Base-by-base conservation (phyloP, 768 basidiomycete genomes). In the Mycena polygramma region DNA sequence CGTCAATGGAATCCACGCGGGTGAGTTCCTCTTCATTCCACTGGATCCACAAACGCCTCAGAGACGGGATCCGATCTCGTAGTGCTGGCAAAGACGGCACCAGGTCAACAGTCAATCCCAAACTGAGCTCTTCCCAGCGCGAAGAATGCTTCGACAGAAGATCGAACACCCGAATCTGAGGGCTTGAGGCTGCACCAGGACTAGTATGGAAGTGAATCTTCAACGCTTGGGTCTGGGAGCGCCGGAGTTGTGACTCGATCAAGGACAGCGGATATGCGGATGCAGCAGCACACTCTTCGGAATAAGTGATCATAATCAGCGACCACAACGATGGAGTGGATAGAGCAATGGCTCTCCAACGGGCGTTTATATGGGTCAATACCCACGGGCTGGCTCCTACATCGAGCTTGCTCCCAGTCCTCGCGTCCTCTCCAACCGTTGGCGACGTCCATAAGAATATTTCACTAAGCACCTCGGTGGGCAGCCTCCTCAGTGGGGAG, bases 401-500 rank as follows among this genome's bases (percentile, higher is more conserved):
- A 4, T 58, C 46, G 6, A 46, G 15, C 4, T 43, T 3, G 3
- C 46, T 37, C 4, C 26, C 48, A 41, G 35, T 19, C n/a, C 26
- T 14, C 20, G 30, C 6, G 30, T 57, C 46, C 45, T 35, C 43
- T 26, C 58, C 58, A 59, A 20, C 30, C 43, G 13, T 26, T 2
- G 2, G 2, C 13, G n/a, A 7, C 4, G 60, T 57, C 35, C 54
- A 57, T 3, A 11, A 57, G 35, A 68, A 68, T 55, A 68, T 62
- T 35, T 68, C 67, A 43, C 37, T 7, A 14, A 68, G 36, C 17
- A 68, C 15, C 46, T 68, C 67, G 15, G 67, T 17, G 4, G 67
- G 67, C 53, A 68, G 62, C 15, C 67, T 35, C 26, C 59, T 26
- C 6, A 69, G 46, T 6, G 68, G 48, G 1, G 61, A 69, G 11